phyloP scores from a whole-genome alignment of 2,329 filamentous ascomycete species.

The Didymella pinodella region DNA sequence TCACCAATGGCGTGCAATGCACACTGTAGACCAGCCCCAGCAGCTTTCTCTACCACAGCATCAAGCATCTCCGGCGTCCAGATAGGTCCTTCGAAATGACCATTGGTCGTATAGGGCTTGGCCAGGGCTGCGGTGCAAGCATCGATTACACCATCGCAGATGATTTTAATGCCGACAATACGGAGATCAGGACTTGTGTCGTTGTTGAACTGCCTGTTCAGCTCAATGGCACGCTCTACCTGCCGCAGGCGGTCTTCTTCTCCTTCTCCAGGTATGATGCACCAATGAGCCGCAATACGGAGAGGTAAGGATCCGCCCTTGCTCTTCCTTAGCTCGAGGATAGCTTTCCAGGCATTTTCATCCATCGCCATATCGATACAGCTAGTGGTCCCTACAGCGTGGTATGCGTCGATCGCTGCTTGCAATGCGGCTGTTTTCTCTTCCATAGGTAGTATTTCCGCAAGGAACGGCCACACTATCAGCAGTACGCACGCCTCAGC shows the following conservation, averaged over 20 bases:
- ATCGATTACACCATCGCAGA: slow-evolving; percentile 71
- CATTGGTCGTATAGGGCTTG: slow-evolving; percentile 64
- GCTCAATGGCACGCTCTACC: slow-evolving; percentile 61
- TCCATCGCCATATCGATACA: slow-evolving; percentile 68
- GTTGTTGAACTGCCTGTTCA: slow-evolving; percentile 56
- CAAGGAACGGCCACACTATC: slow-evolving; percentile 64
- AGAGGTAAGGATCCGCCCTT: slow-evolving; percentile 52
- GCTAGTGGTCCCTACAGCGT: slow-evolving; percentile 62
- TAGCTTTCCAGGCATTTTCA: slow-evolving; percentile 62
- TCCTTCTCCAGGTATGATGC: slow-evolving; percentile 58
- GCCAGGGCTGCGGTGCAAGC: slow-evolving; percentile 69
- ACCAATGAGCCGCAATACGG: slow-evolving; percentile 65
- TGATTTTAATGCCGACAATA: slow-evolving; percentile 69
- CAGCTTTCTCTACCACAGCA: slow-evolving; percentile 63
- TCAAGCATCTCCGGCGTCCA: slow-evolving; percentile 64
- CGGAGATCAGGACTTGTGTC: slow-evolving; percentile 57
- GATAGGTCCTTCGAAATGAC: slow-evolving; percentile 58
- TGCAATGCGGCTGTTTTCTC: slow-evolving; percentile 59
- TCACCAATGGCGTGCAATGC: slow-evolving; percentile 73
- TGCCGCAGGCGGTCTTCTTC: slow-evolving; percentile 58
- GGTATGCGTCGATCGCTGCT: slow-evolving; percentile 60
- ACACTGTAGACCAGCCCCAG: slow-evolving; percentile 64
- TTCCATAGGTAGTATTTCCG: slow-evolving; percentile 57
- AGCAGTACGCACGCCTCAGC: slow-evolving; percentile 63
- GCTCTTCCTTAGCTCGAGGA: slow-evolving; percentile 52